Evolutionary conservation across 768 basidiomycete genomes (phyloP), one percentile per base, ranked within the genome.

Genomic region (Lentinula boryana): DNA sequence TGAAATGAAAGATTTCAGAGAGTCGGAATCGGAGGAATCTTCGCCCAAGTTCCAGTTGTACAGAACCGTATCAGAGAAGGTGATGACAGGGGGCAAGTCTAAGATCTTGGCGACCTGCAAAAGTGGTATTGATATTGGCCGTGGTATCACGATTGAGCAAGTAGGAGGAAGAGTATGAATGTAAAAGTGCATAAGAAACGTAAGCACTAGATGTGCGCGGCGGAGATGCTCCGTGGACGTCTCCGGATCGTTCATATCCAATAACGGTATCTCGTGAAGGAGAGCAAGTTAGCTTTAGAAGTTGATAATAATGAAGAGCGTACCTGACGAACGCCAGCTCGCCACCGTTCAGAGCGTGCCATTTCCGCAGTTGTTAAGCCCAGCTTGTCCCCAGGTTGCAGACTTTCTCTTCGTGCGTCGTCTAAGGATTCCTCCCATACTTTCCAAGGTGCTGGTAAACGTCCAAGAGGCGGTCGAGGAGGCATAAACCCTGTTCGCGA

Each of bases 401-500:
- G 72, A 51, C 78, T 74, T 38, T 68, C 63, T 1, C 67, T 65
- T 64, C 81, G 72, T 4, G 84, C 88, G n/a, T 69, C 74, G 56
- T 83, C 84, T 2, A 88, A 79, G 23, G 71, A 69, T 7, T 67
- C 69, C 70, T 96, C 94, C 94, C 92, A 98, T 48, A 40, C 8
- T 32, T 4, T 44, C 49, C 74, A 68, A 48, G 84, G 86, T 21
- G 43, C 60, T 0, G 87, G 85, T 1, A 96, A 79, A 27, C 88
- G 82, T 5, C 74, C 65, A 0, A 88, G 70, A 2, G 94, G 94
- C 0, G 85, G 82, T n/a, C 84, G 77, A 0, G 89, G 86, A 2
- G 95, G 91, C 84, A 98, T 88, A 71, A 98, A 98, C 0, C 96
- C 95, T 0, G 93, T 93, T 12, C 85, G 78, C 9, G 88, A 86